Percentiles rank a stretch among this genome's conserved stretches.
phyloP scores from a whole-genome alignment of 305 asterid genomes.

The Salvia sclarea region DNA sequence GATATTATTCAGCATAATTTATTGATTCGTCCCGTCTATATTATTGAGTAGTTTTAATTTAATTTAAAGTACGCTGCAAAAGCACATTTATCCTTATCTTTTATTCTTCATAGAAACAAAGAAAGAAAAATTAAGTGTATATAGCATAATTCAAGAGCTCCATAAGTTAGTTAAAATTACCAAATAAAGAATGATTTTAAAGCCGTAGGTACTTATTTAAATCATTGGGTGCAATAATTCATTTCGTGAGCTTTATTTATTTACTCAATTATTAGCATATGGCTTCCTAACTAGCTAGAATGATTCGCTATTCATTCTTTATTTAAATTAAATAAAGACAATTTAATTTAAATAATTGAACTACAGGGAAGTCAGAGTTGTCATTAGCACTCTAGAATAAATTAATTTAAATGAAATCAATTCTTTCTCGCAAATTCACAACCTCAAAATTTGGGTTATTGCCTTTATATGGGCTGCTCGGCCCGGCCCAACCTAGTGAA shows the following conservation, averaged over 20 bases:
- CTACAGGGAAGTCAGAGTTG: not conserved
- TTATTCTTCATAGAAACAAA: not conserved
- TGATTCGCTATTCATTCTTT: not conserved
- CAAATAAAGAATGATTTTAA: too few relatives aligned
- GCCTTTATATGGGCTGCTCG: not conserved
- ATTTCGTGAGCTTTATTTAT: constrained; percentile 13
- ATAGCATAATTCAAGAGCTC: too few relatives aligned
- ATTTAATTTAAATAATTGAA: constrained; percentile 1
- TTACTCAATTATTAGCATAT: not conserved
- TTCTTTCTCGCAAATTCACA: not conserved
- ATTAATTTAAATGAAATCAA: not conserved
- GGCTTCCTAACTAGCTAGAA: constrained; percentile 11
- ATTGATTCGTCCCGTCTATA: too few relatives aligned
- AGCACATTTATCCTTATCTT: not conserved
- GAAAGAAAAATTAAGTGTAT: too few relatives aligned
- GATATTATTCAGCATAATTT: too few relatives aligned
- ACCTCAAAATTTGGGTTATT: not conserved
- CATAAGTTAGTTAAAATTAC: not conserved
- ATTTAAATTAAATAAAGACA: not conserved
- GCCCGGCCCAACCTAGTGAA: too few relatives aligned
- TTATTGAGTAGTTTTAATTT: too few relatives aligned
- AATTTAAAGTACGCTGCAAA: too few relatives aligned
- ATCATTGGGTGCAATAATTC: constrained; percentile 1
- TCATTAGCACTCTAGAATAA: not conserved
- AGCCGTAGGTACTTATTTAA: not conserved